Percentiles rank a stretch among this genome's conserved stretches.
These are phyloP conservation scores for Dothiorella sarmentorum DNA, from an alignment of 2,329 filamentous ascomycete species.

Conservation along the genomic window DNA sequence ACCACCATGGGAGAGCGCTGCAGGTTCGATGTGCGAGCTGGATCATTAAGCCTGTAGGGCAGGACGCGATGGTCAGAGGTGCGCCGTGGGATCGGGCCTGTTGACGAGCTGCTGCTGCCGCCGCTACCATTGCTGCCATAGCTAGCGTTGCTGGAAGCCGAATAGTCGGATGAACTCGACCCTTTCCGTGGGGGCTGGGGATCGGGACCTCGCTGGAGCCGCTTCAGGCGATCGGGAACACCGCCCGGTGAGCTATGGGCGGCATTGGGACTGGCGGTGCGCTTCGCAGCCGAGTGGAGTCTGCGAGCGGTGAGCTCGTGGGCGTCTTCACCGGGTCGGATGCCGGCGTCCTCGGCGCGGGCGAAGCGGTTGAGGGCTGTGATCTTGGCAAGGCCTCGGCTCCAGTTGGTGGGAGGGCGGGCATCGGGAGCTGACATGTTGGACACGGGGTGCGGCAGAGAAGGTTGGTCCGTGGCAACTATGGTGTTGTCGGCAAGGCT, in stretches of 20 bases:
- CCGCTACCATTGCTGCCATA: not conserved
- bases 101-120: not conserved
- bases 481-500: not conserved
- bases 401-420: not conserved
- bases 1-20: not conserved
- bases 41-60: not conserved
- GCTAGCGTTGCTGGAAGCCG: not conserved
- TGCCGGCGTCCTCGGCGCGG: not conserved
- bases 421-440: not conserved
- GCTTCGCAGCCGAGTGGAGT: not conserved
- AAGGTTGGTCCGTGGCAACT: not conserved
- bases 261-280: not conserved
- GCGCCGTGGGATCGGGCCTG: not conserved
- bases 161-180: not conserved
- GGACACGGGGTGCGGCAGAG: not conserved
- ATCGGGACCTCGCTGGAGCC: not conserved
- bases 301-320: not conserved
- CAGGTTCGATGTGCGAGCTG: not conserved
- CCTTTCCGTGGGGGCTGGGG: not conserved
- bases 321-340: conserved; percentile 3
- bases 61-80: not conserved
- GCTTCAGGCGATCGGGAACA: not conserved
- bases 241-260: not conserved
- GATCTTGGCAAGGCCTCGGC: not conserved
- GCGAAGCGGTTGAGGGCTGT: not conserved